Base-by-base conservation (phyloP, 345 rosid species). In the Moricandia moricandioides region DNA sequence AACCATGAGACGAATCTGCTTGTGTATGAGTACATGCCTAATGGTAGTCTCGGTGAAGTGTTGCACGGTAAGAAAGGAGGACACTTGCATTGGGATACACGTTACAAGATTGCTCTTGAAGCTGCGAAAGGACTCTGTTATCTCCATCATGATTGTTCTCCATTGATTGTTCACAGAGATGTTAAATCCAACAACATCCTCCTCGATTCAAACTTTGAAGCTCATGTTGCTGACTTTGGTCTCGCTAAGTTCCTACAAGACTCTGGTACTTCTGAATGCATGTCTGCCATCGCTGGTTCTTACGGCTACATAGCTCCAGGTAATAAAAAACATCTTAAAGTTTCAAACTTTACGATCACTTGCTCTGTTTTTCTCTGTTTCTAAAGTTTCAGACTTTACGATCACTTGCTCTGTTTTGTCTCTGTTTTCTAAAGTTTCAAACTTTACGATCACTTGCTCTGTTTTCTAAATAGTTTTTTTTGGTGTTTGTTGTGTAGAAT, bases 241-340 rank as follows among this genome's bases (percentile, higher is more conserved):
- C 93, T 92, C 4, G 96, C 98, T 21, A 92, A 90, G 74, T 92
- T 92, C 82, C 81, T 90, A 69, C 98, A 90, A 84, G 95, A 92
- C 45, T 90, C 96, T 0, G 98, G 98, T 78, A 85, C 96, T 73
- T 92, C 98, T 16, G 96, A 92, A 66, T 92, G 96, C 77, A 92
- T 92, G 98, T 92, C 98, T 65, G 98, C 96, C 17, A 92, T 92
- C 49, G 96, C 98, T 65, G 98, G 98, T 21, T 93, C 98, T 64
- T 93, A 93, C 56, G 98, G 98, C 59, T 93, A 93, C 75, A 93
- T 93, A 0, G 98, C 97, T 63, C 98, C 98, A 67, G 97, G 98
- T 93, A 85, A 47, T 33, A 58, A 59, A 57, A 13, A 1, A 13
- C 4, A 13, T 29, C 8, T 3, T 3, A 54, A 21, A 17, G 54